Base-by-base conservation (phyloP, 352 stramenopile species). In the Halophytophthora polymorphica region DNA sequence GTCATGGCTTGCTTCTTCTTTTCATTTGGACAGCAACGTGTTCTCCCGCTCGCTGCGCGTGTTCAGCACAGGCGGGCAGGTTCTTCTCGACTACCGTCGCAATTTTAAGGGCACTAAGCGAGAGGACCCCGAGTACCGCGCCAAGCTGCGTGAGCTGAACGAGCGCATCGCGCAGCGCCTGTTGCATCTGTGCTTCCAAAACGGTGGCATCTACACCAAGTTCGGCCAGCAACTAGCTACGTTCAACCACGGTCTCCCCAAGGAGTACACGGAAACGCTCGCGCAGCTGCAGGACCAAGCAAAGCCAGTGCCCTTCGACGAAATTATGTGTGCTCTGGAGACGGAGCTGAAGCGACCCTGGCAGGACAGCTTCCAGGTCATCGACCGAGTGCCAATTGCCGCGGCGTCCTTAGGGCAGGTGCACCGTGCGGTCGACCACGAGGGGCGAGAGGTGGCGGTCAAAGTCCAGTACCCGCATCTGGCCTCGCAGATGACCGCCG, bases 141-240 rank as follows among this genome's bases (percentile, higher is more conserved):
- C 47, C 3, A 69, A 77, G 45, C 60, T 95, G 37, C 55, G 71
- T 31, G 55, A 42, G 21, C 75, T 90, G 15, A 95, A 96, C 61
- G 40, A 82, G 43, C 83, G 85, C 51, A 90, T 82, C 28, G 96
- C 96, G 6, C 53, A 88, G 59, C 78, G 90, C 29, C 66, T 99
- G 14, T 65, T 98, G 15, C 29, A 87, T 14, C 62, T 98, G 42
- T 98, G 93, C 64, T 87, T 88, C 46, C 59, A 70, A 4, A 99
- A 99, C 67, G 90, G 84, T 33, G 95, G 96, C 41, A 92, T 98
- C 14, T 98, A 98, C 78, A 98, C 98, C 45, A 99, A 99, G 69
- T 90, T 98, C 7, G 96, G 96, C 7, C 96, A 99, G 73, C 96
- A 98, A 63, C 57, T 99, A 15, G 90, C 95, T 5, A 98, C 98